A percentile compares a stretch with the other conserved stretches of the same genome.
Evolutionary conservation across 345 rosid species (phyloP).

Genomic region (Iberis pinnata): DNA sequence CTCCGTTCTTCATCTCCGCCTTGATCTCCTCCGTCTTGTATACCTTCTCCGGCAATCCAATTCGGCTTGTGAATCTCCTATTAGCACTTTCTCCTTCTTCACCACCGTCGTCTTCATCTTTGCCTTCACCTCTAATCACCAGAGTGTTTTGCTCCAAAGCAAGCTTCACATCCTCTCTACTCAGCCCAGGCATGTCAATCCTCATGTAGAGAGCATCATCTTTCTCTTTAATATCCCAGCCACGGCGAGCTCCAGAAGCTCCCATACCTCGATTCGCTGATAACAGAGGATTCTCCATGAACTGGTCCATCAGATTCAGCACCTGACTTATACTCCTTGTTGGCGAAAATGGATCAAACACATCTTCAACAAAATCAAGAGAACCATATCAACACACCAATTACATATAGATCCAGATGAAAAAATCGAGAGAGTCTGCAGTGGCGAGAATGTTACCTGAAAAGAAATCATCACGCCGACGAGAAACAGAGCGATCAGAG

Average conservation of each 20-base stretch:
- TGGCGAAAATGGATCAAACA: conserved; percentile 54
- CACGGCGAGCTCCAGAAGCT: conserved; percentile 25
- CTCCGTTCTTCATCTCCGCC: conserved; percentile 94
- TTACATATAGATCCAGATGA: neutral
- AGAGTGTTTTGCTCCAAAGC: conserved; percentile 56
- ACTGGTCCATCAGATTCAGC: conserved; percentile 56
- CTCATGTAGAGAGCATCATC: conserved; percentile 33
- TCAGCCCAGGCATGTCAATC: conserved; percentile 57
- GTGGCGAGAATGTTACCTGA: conserved; percentile 45
- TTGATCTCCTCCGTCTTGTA: conserved; percentile 41
- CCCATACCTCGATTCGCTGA: conserved; percentile 36
- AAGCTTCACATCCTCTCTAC: conserved; percentile 53
- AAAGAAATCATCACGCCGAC: conserved; percentile 37
- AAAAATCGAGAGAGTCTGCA: too few relatives aligned
- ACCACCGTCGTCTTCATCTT: conserved; percentile 25
- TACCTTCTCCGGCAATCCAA: conserved; percentile 26
- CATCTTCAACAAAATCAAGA: conserved; percentile 26
- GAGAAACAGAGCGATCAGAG: conserved; percentile 29
- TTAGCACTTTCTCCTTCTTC: conserved; percentile 17
- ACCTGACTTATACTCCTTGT: conserved; percentile 56
- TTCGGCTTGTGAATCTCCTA: conserved; percentile 46
- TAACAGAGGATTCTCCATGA: conserved; percentile 44
- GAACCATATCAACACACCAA: neutral
- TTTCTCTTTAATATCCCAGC: conserved; percentile 53
- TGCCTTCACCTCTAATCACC: conserved; percentile 53